Evolutionary conservation across 2,329 filamentous ascomycete species (phyloP), one percentile per base, ranked within the genome.

Genomic region (Sporothrix curviconia): DNA sequence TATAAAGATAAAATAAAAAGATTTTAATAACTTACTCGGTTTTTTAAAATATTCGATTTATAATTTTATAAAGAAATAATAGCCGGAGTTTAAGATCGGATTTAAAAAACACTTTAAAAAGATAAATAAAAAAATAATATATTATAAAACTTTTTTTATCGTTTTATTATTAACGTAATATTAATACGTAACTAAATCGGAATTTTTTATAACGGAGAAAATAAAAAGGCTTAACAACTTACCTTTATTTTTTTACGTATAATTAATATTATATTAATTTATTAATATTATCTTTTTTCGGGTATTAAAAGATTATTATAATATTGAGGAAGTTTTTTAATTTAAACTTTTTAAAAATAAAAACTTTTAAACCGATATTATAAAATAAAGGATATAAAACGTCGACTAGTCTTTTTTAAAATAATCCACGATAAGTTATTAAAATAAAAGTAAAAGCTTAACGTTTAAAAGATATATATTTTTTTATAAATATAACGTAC

Each of bases 121-220:
- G 36, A 56, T 56, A 24, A 12, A 59, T 34, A 12, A 59, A 11
- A n/a, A 59, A 56, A 52, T 17, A 59, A 34, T 59, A 59, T 40
- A 40, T 34, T 59, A 40, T 28, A 43, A 44, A 55, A 5, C n/a
- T 28, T 36, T 6, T 19, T 43, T 7, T 42, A 4, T 43, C n/a
- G 14, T 3, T 17, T 51, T 28, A 14, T 47, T 14, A 51, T 4
- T 22, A 49, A 55, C 36, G 22, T 40, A 44, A 52, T 53, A 32
- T n/a, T 59, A 52, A 59, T 3, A n/a, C 34, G 19, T 37, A 34
- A 17, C 30, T 30, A 59, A 24, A 53, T 53, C 53, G 17, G 37
- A 59, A 36, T 44, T 55, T 30, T 44, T 40, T 24, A 55, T 58
- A 17, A 17, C 42, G 17, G 42, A 58, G 37, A 55, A 22, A n/a